Percentiles rank a stretch among this genome's conserved stretches.
Evolutionary conservation across 1,284 basidiomycete species (phyloP).

Genomic region (Ganoderma resinaceum): DNA sequence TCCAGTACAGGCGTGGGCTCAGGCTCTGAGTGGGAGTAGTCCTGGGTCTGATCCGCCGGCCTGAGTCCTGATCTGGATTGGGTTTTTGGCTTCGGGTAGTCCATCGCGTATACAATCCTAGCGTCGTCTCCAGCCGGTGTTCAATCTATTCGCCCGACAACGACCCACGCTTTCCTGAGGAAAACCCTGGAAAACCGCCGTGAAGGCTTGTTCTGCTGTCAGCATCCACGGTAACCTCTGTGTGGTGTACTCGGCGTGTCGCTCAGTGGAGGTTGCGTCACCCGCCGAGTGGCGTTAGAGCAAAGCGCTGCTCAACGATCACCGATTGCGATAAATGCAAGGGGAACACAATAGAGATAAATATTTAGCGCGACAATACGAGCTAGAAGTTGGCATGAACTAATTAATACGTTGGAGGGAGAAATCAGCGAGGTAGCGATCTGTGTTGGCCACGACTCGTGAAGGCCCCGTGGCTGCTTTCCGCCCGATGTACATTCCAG

Average conservation of each 20-base stretch:
- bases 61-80: constrained; percentile 9
- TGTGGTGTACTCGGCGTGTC: not conserved
- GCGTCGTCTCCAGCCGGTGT: constrained; percentile 16
- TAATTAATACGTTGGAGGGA: constrained; percentile 6
- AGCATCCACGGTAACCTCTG: not conserved
- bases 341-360: not conserved
- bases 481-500: not conserved
- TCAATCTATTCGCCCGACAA: constrained; percentile 24
- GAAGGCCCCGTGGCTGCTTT: not conserved
- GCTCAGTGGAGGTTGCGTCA: constrained; percentile 8
- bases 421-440: not conserved
- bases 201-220: not conserved
- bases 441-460: not conserved
- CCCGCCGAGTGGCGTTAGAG: not conserved
- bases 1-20: constrained; percentile 80
- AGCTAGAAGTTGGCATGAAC: not conserved
- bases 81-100: constrained; percentile 17
- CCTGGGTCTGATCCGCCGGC: not conserved
- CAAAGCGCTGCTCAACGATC: not conserved
- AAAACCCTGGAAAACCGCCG: not conserved
- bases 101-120: not conserved
- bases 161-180: constrained; percentile 16
- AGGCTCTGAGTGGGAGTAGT: constrained; percentile 42
- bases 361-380: not conserved
- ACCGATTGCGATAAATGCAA: not conserved